Base-by-base conservation (phyloP, 768 basidiomycete species). In the Tephrocybe rancida region DNA sequence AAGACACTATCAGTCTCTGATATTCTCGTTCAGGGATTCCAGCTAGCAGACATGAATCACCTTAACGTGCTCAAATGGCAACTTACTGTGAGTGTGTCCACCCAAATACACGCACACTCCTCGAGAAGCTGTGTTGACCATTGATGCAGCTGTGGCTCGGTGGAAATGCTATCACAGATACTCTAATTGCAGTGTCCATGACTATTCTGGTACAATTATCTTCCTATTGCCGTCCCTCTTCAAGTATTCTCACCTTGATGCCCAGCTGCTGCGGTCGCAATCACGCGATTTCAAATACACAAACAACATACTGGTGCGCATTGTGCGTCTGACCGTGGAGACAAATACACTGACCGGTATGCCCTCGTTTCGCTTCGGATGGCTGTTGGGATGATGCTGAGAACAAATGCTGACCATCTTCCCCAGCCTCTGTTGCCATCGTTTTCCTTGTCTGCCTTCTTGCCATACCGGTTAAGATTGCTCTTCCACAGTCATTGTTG, bases 321-420 rank as follows among this genome's bases (percentile, higher is more conserved):
- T 58, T 11, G 57, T 58, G 14, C 52, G 57, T 16, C 18, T 58
- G 48, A 58, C 57, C 22, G 57, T 58, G 19, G 57, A 58, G 45
- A 58, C 57, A 14, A 58, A 58, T 22, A 34, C 52, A 6, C 26
- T 39, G 22, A 58, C 57, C 2, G 57, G 57, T 58, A 46, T 3
- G n/a, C 13, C n/a, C 6, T n/a, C 13, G 16, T 37, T 37, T 37
- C 16, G n/a, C 9, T 14, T 21, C 10, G 35, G 29, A 6, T 9
- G 18, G 8, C 10, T 41, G 19, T 5, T n/a, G 22, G 16, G 14
- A n/a, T n/a, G n/a, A n/a, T n/a, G n/a, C n/a, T n/a, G n/a, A n/a
- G n/a, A n/a, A n/a, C n/a, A n/a, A n/a, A n/a, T n/a, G n/a, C n/a
- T n/a, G n/a, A n/a, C 19, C 30, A 10, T 39, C 41, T 13, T 18